Evolutionary conservation across 1,139 yeast genomes (phyloP).

Genomic region (Scheffersomyces quercinus): DNA sequence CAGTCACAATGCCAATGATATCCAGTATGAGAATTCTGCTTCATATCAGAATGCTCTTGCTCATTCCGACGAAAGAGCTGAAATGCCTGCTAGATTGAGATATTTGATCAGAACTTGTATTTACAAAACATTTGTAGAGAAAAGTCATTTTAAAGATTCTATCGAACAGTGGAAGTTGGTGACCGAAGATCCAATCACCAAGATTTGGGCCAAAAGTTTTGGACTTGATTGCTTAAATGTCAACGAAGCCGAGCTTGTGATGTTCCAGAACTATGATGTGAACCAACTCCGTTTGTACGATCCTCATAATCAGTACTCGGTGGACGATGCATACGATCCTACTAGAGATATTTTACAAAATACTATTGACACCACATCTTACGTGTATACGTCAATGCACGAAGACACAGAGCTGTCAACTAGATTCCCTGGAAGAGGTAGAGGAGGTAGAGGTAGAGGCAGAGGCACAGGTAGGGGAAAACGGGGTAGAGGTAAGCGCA

Average conservation of each 20-base stretch:
- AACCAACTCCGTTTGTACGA: constrained; percentile 25
- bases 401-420: neutral
- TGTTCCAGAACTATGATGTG: constrained; percentile 40
- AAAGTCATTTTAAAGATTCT: constrained; percentile 12
- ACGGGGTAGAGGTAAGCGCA: constrained; percentile 2
- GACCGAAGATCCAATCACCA: constrained; percentile 55
- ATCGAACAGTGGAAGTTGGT: constrained; percentile 50
- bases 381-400: constrained; percentile 20
- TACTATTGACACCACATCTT: constrained; percentile 39
- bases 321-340: constrained; percentile 21
- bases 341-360: constrained; percentile 34
- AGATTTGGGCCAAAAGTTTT: constrained; percentile 56
- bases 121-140: constrained; percentile 44
- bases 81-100: constrained; percentile 49
- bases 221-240: constrained; percentile 53
- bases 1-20: constrained; percentile 22
- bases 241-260: constrained; percentile 51
- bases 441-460: constrained; percentile 5
- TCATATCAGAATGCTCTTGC: constrained; percentile 29
- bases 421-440: constrained; percentile 3
- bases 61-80: constrained; percentile 37
- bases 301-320: constrained; percentile 29
- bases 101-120: constrained; percentile 53
- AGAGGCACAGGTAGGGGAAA: constrained; percentile 1
- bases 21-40: constrained; percentile 35